Conservation (phyloP, 345 rosid genomes). For the Aquilaria malaccensis region DNA sequence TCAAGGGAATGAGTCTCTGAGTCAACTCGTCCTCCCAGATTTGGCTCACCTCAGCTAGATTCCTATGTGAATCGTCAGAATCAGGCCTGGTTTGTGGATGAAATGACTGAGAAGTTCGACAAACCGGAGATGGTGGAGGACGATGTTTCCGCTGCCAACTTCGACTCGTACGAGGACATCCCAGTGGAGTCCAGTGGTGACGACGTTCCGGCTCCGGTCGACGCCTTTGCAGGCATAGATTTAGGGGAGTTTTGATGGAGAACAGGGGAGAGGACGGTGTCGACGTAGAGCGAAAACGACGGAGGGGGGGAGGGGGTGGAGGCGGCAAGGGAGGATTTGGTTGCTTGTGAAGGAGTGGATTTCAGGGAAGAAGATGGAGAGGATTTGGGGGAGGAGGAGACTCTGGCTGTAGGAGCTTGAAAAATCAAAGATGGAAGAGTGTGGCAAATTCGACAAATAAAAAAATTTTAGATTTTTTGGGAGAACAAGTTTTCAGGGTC, state of each 20-base stretch:
- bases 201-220: slow-evolving; percentile 26
- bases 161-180: slow-evolving; percentile 37
- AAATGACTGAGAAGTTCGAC: slow-evolving; percentile 15
- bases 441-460: too few species aligned
- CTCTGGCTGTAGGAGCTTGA: too few species aligned
- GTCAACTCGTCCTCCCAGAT: slow-evolving; percentile 10
- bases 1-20: slow-evolving; percentile 10
- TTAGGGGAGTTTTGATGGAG: slow-evolving; percentile 24
- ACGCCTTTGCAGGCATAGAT: slow-evolving; percentile 26
- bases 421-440: too few species aligned
- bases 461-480: too few species aligned
- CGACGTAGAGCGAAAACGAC: too few species aligned
- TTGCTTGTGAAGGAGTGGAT: too few species aligned
- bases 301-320: too few species aligned
- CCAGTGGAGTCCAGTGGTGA: slow-evolving; percentile 32
- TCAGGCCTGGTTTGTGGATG: slow-evolving; percentile 1
- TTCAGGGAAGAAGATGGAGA: too few species aligned
- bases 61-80: slow-evolving; percentile 5
- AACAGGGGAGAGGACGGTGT: slow-evolving; percentile 10
- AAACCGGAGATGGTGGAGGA: slow-evolving; percentile 18
- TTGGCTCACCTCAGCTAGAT: slow-evolving; percentile 8
- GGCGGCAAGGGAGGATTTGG: too few species aligned
- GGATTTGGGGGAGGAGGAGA: too few species aligned
- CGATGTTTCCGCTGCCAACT: slow-evolving; percentile 20
- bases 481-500: too few species aligned